Percentiles rank a stretch among this genome's conserved stretches.
Evolutionary conservation across 2,329 filamentous ascomycete species (phyloP).

Genomic region (Hypoxylon sp.): DNA sequence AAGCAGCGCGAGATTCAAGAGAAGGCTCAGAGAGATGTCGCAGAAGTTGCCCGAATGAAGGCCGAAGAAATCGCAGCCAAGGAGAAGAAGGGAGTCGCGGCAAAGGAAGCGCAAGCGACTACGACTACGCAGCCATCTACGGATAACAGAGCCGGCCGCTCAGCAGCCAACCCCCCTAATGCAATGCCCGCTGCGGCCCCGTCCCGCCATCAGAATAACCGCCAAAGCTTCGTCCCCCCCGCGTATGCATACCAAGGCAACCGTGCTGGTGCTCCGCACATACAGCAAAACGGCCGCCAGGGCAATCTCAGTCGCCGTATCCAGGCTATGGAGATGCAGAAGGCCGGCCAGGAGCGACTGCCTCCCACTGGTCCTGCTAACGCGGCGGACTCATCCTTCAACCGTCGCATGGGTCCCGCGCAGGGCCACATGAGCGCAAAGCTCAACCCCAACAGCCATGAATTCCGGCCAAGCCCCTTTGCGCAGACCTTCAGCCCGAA

Average conservation of each 20-base stretch:
- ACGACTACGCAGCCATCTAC: conserved; percentile 28
- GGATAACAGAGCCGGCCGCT: conserved; percentile 42
- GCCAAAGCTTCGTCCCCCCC: conserved; percentile 59
- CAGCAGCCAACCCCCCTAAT: conserved; percentile 44
- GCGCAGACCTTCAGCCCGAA: conserved; percentile 83
- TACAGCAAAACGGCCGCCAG: conserved; percentile 51
- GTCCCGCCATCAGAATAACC: conserved; percentile 55
- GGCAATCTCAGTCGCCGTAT: conserved; percentile 60
- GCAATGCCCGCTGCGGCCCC: conserved; percentile 32
- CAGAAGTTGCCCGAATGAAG: conserved; percentile 63
- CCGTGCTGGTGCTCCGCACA: conserved; percentile 54
- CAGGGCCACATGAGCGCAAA: conserved; percentile 62
- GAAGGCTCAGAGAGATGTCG: conserved; percentile 80
- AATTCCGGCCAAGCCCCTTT: conserved; percentile 86
- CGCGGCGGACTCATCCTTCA: conserved; percentile 59
- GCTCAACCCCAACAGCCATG: conserved; percentile 71
- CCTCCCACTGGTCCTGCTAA: conserved; percentile 78
- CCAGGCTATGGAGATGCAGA: conserved; percentile 61
- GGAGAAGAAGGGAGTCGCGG: conserved; percentile 60
- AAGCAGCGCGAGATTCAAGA: conserved; percentile 95
- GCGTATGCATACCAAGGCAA: conserved; percentile 59
- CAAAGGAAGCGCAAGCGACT: conserved; percentile 56
- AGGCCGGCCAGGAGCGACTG: conserved; percentile 66
- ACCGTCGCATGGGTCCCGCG: conserved; percentile 61
- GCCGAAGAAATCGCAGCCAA: conserved; percentile 53